These are phyloP conservation scores for Fusarium keratoplasticum DNA, from an alignment of 2,329 filamentous ascomycete genomes.

Conservation along the genomic window DNA sequence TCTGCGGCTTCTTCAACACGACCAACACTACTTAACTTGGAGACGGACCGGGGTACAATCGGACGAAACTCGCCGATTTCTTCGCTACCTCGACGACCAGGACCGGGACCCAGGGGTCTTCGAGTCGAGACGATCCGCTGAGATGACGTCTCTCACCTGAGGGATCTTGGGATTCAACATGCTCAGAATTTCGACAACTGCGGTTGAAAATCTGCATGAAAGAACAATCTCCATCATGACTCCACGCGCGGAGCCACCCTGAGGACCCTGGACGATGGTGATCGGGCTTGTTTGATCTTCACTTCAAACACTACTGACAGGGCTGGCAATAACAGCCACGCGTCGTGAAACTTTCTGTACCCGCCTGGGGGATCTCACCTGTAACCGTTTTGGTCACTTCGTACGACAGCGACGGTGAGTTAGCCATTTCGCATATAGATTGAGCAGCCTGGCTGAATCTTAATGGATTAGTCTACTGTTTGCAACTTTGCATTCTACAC, in stretches of 20 bases:
- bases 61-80: constrained; percentile 24
- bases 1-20: constrained; percentile 19
- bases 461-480: not conserved
- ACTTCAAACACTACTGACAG: constrained; percentile 27
- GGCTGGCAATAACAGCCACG: constrained; percentile 21
- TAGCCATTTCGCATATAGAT: constrained; percentile 34
- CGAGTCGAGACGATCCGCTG: constrained; percentile 21
- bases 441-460: constrained; percentile 12
- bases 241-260: constrained; percentile 16
- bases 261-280: not conserved
- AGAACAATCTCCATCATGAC: constrained; percentile 12
- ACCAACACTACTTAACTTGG: not conserved
- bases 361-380: constrained; percentile 19
- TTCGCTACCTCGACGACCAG: not conserved
- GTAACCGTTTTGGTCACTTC: constrained; percentile 26
- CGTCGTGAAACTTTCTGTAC: constrained; percentile 24
- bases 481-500: not conserved
- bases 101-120: constrained; percentile 11
- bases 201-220: constrained; percentile 7
- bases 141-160: not conserved
- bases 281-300: constrained; percentile 14
- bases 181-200: not conserved
- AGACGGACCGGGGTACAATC: constrained; percentile 6
- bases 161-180: not conserved
- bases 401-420: constrained; percentile 2